Base-by-base conservation (phyloP, 2,329 filamentous ascomycete genomes). In the Xenosphaeropsis pyriputrescens region DNA sequence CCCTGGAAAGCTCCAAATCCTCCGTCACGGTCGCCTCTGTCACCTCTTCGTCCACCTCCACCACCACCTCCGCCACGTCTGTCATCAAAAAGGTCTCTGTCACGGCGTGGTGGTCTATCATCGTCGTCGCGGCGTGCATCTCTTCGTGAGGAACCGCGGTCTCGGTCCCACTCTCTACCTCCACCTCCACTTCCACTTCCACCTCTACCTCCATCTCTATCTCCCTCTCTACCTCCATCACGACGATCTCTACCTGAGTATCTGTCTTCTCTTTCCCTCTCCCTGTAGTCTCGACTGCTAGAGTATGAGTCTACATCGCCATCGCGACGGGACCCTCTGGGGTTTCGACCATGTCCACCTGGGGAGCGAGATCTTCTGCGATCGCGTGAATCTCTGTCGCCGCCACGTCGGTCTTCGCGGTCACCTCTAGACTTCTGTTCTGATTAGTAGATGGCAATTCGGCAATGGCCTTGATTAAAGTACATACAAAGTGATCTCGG, bases 231-330 rank as follows among this genome's bases (percentile, higher is more conserved):
- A 9, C 22, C 22, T 40, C 74, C 67, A 29, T 58, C 59, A 37
- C 70, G 60, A 42, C 75, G 64, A 41, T 76, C 72, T 45, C 81
- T 72, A 26, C 79, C 79, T 29, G 75, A 75, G 56, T 95, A 95
- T 55, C 88, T 74, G 50, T 95, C 89, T 60, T 96, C 89, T 44
- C 89, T 82, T 63, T 96, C 89, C 44, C 89, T 72, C 57, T 93
- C 89, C 56, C 89, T 76, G 58, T 94, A 93, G 63, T 80, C 88
- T 49, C 89, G 81, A 60, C 86, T 94, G 5, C 84, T 86, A 15
- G 88, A 93, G 62, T 96, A 96, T 40, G 83, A 78, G 60, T 95
- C 86, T 57, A 75, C 70, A 49, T 84, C 79, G 39, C 72, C 74
- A 37, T 91, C 81, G 49, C 81, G 81, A 49, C 84, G 77, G 48